Percentiles rank a stretch among this genome's conserved stretches.
phyloP scores from a whole-genome alignment of 2,329 filamentous ascomycete genomes.

The Lasiodiplodia gonubiensis region DNA sequence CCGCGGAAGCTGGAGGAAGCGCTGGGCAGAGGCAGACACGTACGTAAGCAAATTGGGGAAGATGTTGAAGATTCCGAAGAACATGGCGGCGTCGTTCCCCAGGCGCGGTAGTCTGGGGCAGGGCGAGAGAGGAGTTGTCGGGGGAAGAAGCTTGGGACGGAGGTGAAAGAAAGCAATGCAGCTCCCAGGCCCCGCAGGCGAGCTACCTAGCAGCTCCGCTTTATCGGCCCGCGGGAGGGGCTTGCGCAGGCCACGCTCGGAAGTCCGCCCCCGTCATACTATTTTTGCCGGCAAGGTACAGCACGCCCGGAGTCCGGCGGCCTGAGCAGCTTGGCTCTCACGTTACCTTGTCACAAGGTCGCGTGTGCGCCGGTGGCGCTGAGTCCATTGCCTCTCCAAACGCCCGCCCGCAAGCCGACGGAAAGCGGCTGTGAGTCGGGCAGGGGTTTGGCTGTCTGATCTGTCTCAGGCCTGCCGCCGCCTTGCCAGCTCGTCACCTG shows the following conservation, averaged over 20 bases:
- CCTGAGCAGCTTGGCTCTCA: background rate
- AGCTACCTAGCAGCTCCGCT: conserved; percentile 19
- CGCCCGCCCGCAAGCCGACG: conserved; percentile 14
- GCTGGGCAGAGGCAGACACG: background rate
- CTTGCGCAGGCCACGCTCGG: conserved; percentile 18
- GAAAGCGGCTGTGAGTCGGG: conserved; percentile 5
- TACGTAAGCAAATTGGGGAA: conserved; percentile 29
- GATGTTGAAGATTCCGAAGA: conserved; percentile 29
- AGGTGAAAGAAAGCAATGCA: conserved; percentile 24
- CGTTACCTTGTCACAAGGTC: conserved; percentile 25
- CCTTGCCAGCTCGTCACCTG: background rate
- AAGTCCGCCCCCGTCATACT: conserved; percentile 4
- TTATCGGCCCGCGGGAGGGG: conserved; percentile 24
- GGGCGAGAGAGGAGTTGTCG: background rate
- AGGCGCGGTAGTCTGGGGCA: background rate
- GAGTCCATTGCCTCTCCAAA: background rate
- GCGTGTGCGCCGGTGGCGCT: conserved; percentile 11
- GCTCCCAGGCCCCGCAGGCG: conserved; percentile 14
- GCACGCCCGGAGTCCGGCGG: conserved; percentile 17
- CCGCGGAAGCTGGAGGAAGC: conserved; percentile 6
- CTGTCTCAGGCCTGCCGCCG: conserved; percentile 15
- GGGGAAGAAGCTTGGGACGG: background rate
- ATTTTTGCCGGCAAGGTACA: conserved; percentile 12
- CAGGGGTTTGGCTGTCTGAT: background rate
- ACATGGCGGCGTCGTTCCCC: conserved; percentile 20